These are phyloP conservation scores for Syzygium grande DNA, from an alignment of 345 rosid genomes.

Conservation along the genomic window DNA sequence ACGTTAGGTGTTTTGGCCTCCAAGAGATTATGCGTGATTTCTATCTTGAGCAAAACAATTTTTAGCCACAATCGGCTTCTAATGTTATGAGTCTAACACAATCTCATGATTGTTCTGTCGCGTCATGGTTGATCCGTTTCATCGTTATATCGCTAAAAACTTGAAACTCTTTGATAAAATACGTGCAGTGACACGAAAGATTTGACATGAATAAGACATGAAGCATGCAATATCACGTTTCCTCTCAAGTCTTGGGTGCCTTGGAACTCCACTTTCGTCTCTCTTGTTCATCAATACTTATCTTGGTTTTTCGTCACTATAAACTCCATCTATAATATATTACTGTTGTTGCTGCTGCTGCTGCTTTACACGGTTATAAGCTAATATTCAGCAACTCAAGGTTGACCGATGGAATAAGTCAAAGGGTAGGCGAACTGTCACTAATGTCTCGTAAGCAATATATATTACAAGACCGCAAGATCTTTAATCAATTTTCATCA, in stretches of 20 bases:
- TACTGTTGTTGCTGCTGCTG: too few relatives aligned
- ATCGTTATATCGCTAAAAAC: neutral
- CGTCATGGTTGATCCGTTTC: accelerated
- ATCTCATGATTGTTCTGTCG: neutral
- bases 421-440: neutral
- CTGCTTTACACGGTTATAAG: neutral
- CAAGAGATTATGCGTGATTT: neutral
- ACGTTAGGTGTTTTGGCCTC: neutral
- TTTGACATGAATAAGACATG: neutral
- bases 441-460: neutral
- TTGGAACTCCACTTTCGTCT: neutral
- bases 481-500: neutral
- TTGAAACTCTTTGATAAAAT: neutral
- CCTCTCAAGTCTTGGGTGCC: neutral
- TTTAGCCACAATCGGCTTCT: neutral
- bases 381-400: neutral
- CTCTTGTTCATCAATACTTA: neutral
- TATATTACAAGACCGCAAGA: neutral
- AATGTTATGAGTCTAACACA: neutral
- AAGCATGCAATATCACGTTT: neutral
- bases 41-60: neutral
- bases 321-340: neutral
- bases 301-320: neutral
- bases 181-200: accelerated
- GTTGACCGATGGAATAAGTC: neutral